Conservation (phyloP, 768 basidiomycete species). For the Rhodocollybia butyracea region DNA sequence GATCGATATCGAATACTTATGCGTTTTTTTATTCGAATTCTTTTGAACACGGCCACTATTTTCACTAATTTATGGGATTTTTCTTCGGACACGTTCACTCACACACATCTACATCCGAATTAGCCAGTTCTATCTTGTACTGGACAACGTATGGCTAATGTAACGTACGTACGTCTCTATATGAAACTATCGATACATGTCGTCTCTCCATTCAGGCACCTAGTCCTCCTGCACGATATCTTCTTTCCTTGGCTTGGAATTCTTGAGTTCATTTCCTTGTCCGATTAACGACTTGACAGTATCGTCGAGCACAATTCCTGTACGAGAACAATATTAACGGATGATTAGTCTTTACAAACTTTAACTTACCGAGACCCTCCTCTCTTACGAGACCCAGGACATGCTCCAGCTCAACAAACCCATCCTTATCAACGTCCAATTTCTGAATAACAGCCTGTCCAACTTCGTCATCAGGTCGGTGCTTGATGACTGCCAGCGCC, state of each 20-base stretch:
- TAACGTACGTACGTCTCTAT: constrained; percentile 1
- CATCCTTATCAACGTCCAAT: constrained; percentile 94
- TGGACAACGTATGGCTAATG: constrained; percentile 3
- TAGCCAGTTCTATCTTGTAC: constrained; percentile 1
- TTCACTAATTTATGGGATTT: not conserved
- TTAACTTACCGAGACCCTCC: constrained; percentile 69
- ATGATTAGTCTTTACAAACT: not conserved
- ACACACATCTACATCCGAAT: not conserved
- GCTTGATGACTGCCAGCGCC: constrained; percentile 90
- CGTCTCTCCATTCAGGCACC: not conserved
- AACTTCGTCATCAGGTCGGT: constrained; percentile 86
- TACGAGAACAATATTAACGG: constrained; percentile 5
- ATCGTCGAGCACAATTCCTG: constrained; percentile 83
- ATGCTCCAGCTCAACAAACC: constrained; percentile 93
- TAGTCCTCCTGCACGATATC: constrained; percentile 62
- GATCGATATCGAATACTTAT: not conserved
- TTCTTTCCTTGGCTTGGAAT: constrained; percentile 85
- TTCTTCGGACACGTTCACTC: not conserved
- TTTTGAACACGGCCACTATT: not conserved
- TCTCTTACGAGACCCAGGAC: constrained; percentile 86
- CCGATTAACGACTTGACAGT: constrained; percentile 80
- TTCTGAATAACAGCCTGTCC: constrained; percentile 87
- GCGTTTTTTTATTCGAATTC: not conserved
- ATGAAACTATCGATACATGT: constrained; percentile 7
- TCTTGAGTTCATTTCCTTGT: constrained; percentile 79